A percentile compares a stretch with the other conserved stretches of the same genome.
Evolutionary conservation across 2,329 filamentous ascomycete genomes (phyloP).

Genomic region (Xylariomycetidae sp.): DNA sequence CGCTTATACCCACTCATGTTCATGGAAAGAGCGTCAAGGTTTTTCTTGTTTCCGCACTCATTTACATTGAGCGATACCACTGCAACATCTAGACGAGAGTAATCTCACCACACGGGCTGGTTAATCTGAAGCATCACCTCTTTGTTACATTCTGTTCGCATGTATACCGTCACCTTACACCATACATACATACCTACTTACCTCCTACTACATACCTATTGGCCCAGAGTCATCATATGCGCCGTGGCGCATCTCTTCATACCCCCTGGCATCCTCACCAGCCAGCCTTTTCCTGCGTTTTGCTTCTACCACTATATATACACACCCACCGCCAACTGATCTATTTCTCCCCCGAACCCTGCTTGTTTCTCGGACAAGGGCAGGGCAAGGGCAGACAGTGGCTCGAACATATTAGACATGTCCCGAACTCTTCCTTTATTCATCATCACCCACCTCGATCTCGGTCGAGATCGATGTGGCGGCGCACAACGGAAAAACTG

Average conservation of each 20-base stretch:
- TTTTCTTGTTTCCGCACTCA: slow-evolving; percentile 9
- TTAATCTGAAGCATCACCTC: slow-evolving; percentile 5
- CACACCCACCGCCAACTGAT: not conserved
- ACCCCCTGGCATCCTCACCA: not conserved
- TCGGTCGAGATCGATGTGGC: not conserved
- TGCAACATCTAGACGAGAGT: slow-evolving; percentile 8
- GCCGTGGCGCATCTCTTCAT: not conserved
- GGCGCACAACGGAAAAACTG: not conserved
- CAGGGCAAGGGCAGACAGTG: too few relatives aligned
- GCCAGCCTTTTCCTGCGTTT: too few relatives aligned
- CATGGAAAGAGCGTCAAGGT: slow-evolving; percentile 3
- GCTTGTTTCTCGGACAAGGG: too few relatives aligned
- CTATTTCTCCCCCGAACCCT: not conserved
- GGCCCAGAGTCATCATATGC: not conserved
- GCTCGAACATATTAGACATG: too few relatives aligned
- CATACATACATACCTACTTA: not conserved
- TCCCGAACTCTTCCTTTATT: not conserved
- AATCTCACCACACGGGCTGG: slow-evolving; percentile 4
- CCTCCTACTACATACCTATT: not conserved
- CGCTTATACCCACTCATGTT: slow-evolving; percentile 18
- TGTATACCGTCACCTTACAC: slow-evolving; percentile 8
- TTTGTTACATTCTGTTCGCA: slow-evolving; percentile 8
- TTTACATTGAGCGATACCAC: slow-evolving; percentile 4
- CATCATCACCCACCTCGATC: not conserved
- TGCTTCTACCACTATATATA: not conserved